A percentile compares a stretch with the other conserved stretches of the same genome.
These are phyloP conservation scores for Parmales sp. DNA, from an alignment of 108 stramenopile species.

Conservation along the genomic window DNA sequence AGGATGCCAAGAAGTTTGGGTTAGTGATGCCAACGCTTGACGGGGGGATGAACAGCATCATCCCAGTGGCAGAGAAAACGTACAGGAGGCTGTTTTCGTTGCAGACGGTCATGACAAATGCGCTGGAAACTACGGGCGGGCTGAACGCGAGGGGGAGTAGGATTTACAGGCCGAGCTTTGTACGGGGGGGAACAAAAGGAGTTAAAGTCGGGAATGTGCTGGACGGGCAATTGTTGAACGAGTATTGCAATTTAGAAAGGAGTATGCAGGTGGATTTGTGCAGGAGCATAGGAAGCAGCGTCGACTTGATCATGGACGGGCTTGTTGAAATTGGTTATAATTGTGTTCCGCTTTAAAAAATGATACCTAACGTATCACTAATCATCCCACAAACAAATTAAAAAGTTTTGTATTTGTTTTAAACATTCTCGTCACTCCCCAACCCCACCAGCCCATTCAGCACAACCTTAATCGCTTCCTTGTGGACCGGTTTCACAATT, in stretches of 20 bases:
- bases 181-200: constrained; percentile 63
- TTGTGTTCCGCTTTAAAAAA: constrained; percentile 33
- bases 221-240: constrained; percentile 75
- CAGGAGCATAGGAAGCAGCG: constrained; percentile 84
- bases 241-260: constrained; percentile 62
- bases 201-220: constrained; percentile 80
- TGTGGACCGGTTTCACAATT: too few relatives aligned
- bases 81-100: constrained; percentile 78
- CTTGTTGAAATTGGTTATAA: constrained; percentile 65
- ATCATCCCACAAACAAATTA: too few relatives aligned
- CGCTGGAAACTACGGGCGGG: constrained; percentile 74
- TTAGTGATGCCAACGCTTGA: constrained; percentile 66
- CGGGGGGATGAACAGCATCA: constrained; percentile 59
- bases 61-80: constrained; percentile 58
- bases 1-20: too few relatives aligned
- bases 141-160: constrained; percentile 62
- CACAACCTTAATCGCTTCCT: too few relatives aligned
- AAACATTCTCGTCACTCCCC: too few relatives aligned
- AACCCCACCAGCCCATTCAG: too few relatives aligned
- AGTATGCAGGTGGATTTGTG: constrained; percentile 82
- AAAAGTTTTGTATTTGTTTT: too few relatives aligned
- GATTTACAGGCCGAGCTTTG: constrained; percentile 56
- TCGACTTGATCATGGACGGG: constrained; percentile 77
- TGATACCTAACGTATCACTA: too few relatives aligned
- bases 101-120: constrained; percentile 81